These are phyloP conservation scores for Kodamaea jinghongensis DNA, from an alignment of 805 yeast species.

Conservation along the genomic window DNA sequence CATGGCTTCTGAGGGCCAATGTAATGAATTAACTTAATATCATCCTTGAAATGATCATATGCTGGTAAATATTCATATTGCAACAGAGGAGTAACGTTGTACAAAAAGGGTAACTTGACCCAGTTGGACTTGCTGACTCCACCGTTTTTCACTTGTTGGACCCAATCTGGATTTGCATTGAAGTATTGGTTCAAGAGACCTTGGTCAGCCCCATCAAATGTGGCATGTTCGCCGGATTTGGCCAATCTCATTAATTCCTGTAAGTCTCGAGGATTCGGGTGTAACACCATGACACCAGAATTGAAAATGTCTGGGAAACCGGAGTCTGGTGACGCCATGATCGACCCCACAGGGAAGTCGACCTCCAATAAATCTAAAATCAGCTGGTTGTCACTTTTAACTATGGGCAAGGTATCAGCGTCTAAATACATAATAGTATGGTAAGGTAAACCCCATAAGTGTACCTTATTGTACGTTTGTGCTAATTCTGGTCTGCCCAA, in stretches of 20 bases:
- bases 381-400: slow-evolving; percentile 14
- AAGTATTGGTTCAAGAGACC: slow-evolving; percentile 82
- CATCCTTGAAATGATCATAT: slow-evolving; percentile 44
- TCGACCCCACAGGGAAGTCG: slow-evolving; percentile 20
- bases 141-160: slow-evolving; percentile 10
- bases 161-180: slow-evolving; percentile 43
- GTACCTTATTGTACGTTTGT: slow-evolving; percentile 54
- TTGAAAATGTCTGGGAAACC: slow-evolving; percentile 93
- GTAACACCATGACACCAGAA: slow-evolving; percentile 66
- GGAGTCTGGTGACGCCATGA: slow-evolving; percentile 70
- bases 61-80: slow-evolving; percentile 76
- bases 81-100: slow-evolving; percentile 71
- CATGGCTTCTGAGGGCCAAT: slow-evolving; percentile 67
- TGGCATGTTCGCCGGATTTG: slow-evolving; percentile 15
- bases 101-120: slow-evolving; percentile 73
- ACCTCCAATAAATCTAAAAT: slow-evolving; percentile 31
- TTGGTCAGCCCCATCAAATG: slow-evolving; percentile 91
- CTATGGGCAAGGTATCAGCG: slow-evolving; percentile 55
- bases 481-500: slow-evolving; percentile 53
- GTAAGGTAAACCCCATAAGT: slow-evolving; percentile 50
- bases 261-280: slow-evolving; percentile 49
- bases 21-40: slow-evolving; percentile 58
- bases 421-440: slow-evolving; percentile 59
- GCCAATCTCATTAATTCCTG: slow-evolving; percentile 35
- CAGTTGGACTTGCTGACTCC: slow-evolving; percentile 41